phyloP scores from a whole-genome alignment of 352 stramenopile genomes.

The Phytophthora kernoviae region DNA sequence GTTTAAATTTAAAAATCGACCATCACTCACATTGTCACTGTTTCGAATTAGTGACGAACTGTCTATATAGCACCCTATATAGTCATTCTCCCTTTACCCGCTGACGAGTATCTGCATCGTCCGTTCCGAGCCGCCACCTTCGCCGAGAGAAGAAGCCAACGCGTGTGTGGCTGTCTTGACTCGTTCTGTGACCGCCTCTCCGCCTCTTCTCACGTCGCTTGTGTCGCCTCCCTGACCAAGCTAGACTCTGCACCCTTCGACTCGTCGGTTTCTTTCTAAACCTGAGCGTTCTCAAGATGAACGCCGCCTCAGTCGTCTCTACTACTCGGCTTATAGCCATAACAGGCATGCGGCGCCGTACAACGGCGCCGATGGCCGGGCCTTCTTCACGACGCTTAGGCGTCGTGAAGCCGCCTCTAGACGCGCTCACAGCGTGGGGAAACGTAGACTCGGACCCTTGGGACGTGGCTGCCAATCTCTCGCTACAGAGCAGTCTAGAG shows the following conservation, averaged over 20 bases:
- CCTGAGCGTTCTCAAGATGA: slow-evolving; percentile 33
- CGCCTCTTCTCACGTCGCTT: slow-evolving; percentile 31
- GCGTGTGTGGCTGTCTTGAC: slow-evolving; percentile 44
- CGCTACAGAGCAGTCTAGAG: slow-evolving; percentile 10
- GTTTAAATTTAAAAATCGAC: slow-evolving; percentile 12
- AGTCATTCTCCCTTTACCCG: slow-evolving; percentile 18
- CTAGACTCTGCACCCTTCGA: slow-evolving; percentile 41
- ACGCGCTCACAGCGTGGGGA: slow-evolving; percentile 10
- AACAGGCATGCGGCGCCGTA: slow-evolving; percentile 1
- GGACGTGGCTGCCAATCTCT: slow-evolving; percentile 17
- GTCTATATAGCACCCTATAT: not conserved
- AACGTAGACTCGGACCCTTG: slow-evolving; percentile 8
- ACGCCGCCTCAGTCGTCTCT: slow-evolving; percentile 30
- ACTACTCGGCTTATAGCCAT: slow-evolving; percentile 12
- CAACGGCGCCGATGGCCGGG: slow-evolving; percentile 17
- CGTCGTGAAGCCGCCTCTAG: slow-evolving; percentile 25
- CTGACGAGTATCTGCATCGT: not conserved
- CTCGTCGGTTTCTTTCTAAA: slow-evolving; percentile 21
- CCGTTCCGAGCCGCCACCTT: slow-evolving; percentile 13
- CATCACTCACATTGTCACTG: slow-evolving; percentile 29
- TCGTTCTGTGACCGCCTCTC: slow-evolving; percentile 42
- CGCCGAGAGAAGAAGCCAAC: slow-evolving; percentile 25
- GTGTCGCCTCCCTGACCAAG: slow-evolving; percentile 37
- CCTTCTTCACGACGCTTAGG: slow-evolving; percentile 35
- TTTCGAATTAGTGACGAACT: not conserved